Conservation (phyloP, 164 flowering plant genomes). For the Berberis thunbergii region DNA sequence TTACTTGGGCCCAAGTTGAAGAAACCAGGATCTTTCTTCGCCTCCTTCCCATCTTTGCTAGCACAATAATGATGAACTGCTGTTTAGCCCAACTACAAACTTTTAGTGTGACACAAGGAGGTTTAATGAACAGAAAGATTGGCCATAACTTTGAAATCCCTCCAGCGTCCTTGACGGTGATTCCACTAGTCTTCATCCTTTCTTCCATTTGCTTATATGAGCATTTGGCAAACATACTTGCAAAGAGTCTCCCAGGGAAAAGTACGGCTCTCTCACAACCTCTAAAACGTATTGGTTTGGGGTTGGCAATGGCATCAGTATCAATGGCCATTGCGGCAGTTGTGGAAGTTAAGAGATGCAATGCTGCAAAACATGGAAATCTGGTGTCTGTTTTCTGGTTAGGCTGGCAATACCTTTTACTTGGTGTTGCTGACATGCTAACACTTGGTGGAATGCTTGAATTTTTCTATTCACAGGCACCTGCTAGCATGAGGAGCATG, state of each 20-base stretch:
- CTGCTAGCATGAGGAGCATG: constrained; percentile 20
- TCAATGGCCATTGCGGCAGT: constrained; percentile 28
- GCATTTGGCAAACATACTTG: constrained; percentile 5
- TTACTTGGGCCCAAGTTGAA: constrained; percentile 19
- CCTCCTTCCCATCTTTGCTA: constrained; percentile 20
- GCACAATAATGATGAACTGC: constrained; percentile 25
- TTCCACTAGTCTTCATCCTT: constrained; percentile 17
- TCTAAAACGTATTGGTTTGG: constrained; percentile 23
- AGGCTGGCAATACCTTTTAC: constrained; percentile 17
- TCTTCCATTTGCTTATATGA: constrained; percentile 21
- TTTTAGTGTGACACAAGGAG: constrained; percentile 24
- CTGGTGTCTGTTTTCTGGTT: constrained; percentile 24
- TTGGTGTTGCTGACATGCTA: constrained; percentile 28
- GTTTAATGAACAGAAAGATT: constrained; percentile 17
- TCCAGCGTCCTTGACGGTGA: constrained; percentile 17
- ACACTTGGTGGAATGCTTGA: constrained; percentile 26
- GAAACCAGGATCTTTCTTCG: constrained; percentile 17
- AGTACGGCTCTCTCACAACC: constrained; percentile 10
- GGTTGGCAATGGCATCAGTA: constrained; percentile 14
- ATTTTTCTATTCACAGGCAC: constrained; percentile 27
- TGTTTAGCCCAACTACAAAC: constrained; percentile 30
- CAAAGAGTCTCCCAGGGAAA: constrained; percentile 8
- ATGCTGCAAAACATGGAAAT: constrained; percentile 3
- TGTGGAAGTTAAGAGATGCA: constrained; percentile 18
- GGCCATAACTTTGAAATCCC: constrained; percentile 17